Percentiles rank a stretch among this genome's conserved stretches.
Evolutionary conservation across 1,284 basidiomycete species (phyloP).

Genomic region (Tranzscheliella williamsii): DNA sequence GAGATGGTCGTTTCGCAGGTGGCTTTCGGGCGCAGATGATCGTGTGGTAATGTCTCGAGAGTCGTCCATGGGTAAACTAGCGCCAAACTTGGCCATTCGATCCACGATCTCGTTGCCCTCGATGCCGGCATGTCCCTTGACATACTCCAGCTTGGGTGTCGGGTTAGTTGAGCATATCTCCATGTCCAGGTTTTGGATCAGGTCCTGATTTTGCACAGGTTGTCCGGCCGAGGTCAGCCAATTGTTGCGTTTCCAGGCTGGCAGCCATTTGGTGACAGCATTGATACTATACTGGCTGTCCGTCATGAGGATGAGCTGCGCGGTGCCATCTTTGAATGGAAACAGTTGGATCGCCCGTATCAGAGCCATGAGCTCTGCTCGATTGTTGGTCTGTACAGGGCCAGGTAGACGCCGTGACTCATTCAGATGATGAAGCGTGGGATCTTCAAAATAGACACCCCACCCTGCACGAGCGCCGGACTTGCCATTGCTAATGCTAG

Average conservation of each 20-base stretch:
- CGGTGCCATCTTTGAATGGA: conserved; percentile 62
- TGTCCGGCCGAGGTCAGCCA: conserved; percentile 66
- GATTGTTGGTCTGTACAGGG: conserved; percentile 77
- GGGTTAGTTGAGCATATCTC: conserved; percentile 8
- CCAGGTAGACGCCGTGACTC: conserved; percentile 78
- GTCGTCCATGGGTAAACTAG: conserved; percentile 7
- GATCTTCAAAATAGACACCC: conserved; percentile 50
- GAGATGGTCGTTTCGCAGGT: no score
- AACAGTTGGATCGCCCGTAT: conserved; percentile 72
- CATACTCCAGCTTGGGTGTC: conserved; percentile 66
- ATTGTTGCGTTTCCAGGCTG: conserved; percentile 67
- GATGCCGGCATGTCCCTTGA: conserved; percentile 73
- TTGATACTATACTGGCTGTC: conserved; percentile 77
- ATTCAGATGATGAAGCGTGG: conserved; percentile 65
- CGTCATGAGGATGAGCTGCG: conserved; percentile 69
- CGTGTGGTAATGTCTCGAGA: not conserved
- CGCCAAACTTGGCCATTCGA: conserved; percentile 42
- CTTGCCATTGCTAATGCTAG: conserved; percentile 75
- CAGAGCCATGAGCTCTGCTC: conserved; percentile 81
- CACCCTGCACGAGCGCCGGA: conserved; percentile 45
- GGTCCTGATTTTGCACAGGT: conserved; percentile 69
- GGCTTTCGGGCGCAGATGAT: not conserved
- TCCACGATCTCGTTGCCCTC: conserved; percentile 80
- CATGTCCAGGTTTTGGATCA: conserved; percentile 69
- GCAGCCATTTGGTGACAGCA: conserved; percentile 68